These are phyloP conservation scores for Vitis vinifera DNA, from an alignment of 164 flowering plant genomes.

Conservation along the genomic window DNA sequence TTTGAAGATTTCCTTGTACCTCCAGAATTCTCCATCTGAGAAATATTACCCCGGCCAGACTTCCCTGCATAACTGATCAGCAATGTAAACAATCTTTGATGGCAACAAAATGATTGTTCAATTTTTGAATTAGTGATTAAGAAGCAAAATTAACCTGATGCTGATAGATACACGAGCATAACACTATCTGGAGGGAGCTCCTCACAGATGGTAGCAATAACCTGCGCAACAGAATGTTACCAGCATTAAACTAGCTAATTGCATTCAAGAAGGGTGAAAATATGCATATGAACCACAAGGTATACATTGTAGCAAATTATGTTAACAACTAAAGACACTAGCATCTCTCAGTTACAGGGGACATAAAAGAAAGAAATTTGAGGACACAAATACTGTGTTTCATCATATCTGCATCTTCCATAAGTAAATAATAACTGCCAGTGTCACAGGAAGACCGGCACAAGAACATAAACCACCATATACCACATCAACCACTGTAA, in stretches of 20 bases:
- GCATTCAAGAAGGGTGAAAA: neutral
- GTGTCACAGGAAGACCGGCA: neutral
- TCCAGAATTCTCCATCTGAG: conserved; percentile 50
- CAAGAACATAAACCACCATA: neutral
- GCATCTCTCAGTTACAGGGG: neutral
- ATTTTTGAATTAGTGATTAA: neutral
- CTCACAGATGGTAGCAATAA: conserved; percentile 81
- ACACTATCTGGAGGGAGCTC: conserved; percentile 85
- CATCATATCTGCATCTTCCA: neutral
- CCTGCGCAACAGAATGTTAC: conserved; percentile 42
- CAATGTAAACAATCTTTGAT: conserved; percentile 8
- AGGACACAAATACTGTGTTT: neutral
- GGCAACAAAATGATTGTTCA: neutral
- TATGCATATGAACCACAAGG: neutral
- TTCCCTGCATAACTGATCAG: conserved; percentile 49
- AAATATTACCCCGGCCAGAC: conserved; percentile 31
- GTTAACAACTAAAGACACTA: neutral
- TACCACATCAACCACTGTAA: neutral
- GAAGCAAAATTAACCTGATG: conserved; percentile 60
- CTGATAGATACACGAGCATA: conserved; percentile 76
- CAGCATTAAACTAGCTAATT: neutral
- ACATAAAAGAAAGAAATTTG: neutral
- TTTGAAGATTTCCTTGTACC: conserved; percentile 47
- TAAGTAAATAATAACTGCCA: neutral
- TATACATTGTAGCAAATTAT: no score